Base-by-base conservation (phyloP, 2,329 filamentous ascomycete genomes). In the Scedosporium minutisporum region DNA sequence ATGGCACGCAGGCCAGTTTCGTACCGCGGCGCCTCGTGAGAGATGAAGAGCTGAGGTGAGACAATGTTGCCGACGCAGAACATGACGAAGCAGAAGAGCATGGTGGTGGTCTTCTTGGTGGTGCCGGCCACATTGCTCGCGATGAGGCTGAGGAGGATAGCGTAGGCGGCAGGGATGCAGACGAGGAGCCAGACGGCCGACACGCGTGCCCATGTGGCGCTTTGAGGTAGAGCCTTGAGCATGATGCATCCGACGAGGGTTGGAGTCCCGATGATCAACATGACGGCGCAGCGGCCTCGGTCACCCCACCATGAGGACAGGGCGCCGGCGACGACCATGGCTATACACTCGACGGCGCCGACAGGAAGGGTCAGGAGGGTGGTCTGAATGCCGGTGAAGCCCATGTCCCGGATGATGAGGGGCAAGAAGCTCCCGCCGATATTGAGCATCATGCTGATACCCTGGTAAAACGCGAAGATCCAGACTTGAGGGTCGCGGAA, bases 81-180 rank as follows among this genome's bases (percentile, higher is more conserved):
- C 12, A 71, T 73, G 53, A 81, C 77, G 55, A 80, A 68, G 60
- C 78, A 76, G 10, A 80, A 61, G 1, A 78, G 78, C 3, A 77
- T 77, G 44, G 80, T 76, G 0, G 77, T 81, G 18, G 76, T 80
- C 69, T 78, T 82, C 72, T 78, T 82, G 42, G 76, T 83, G 64
- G 80, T 80, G 1, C 79, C 79, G 0, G 78, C 78, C 18, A 80
- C 74, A 67, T 71, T 71, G 48, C 69, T 58, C 2, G 63, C 41
- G n/a, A 63, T 61, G 5, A 64, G 21, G 4, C 61, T 51, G n/a
- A 58, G 51, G 46, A 63, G 25, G 23, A 65, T 65, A 2, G 60
- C 63, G 16, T 66, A 66, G 51, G 68, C 67, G 6, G 64, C 65
- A 60, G 69, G 67, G 3, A 67, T 68, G 58, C 65, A 51, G 38